Evolutionary conservation across 352 stramenopile species (phyloP).

Genomic region (Blastocystis sp.): DNA sequence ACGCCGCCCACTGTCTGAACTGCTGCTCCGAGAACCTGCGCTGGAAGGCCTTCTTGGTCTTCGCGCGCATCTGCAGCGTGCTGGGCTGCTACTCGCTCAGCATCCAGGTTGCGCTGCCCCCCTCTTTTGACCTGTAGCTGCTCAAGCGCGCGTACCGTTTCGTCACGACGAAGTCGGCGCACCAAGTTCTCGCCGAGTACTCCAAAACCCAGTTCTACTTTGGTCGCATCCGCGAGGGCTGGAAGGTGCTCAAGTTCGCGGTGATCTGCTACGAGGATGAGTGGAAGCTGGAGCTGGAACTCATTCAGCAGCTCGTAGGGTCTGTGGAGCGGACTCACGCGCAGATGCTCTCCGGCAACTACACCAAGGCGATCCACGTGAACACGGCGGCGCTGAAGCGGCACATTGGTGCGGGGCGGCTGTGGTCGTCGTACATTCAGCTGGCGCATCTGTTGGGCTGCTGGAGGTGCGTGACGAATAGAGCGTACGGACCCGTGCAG

Average conservation of each 20-base stretch:
- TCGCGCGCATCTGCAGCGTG: background rate
- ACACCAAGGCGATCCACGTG: background rate
- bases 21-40: constrained; percentile 1
- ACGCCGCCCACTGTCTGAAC: background rate
- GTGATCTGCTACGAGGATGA: background rate
- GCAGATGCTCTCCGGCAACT: background rate
- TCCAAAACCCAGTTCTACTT: background rate
- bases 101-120: background rate
- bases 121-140: background rate
- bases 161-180: background rate
- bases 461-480: background rate
- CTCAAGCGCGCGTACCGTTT: background rate
- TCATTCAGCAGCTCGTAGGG: background rate
- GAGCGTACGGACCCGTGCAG: constrained; percentile 64
- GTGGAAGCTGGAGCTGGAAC: constrained; percentile 31
- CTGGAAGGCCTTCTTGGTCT: background rate
- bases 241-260: background rate
- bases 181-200: background rate
- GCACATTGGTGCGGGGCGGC: constrained; percentile 3
- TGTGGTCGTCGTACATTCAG: constrained; percentile 67
- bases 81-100: background rate
- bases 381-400: background rate
- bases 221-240: background rate
- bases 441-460: constrained; percentile 12
- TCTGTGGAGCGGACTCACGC: background rate